Conservation (phyloP, 177 flowering plant species). For the Vitis hybrid region DNA sequence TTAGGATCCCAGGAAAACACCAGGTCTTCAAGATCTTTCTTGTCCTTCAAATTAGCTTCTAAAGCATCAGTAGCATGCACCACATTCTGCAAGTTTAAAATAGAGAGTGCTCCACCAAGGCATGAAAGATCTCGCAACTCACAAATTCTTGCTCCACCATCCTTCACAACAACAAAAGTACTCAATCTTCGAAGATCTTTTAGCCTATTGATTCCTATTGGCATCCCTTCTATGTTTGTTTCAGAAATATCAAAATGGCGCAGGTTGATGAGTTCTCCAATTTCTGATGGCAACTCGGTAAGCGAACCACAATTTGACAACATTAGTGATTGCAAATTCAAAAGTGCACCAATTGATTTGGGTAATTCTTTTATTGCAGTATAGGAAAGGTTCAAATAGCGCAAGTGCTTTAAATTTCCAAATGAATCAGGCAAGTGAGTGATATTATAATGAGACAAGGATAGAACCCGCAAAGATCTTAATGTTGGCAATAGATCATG, state of each 20-base stretch:
- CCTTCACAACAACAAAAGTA: not conserved
- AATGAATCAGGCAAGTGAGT: not conserved
- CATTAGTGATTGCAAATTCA: too few relatives aligned
- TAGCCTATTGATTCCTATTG: conserved; percentile 9
- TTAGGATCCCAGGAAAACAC: conserved; percentile 12
- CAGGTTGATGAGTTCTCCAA: conserved; percentile 12
- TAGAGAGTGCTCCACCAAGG: conserved; percentile 13
- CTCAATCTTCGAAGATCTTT: conserved; percentile 8
- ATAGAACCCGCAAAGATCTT: not conserved
- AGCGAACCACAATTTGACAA: not conserved
- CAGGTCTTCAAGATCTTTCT: conserved; percentile 12
- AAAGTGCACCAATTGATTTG: too few relatives aligned
- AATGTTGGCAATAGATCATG: too few relatives aligned
- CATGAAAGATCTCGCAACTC: conserved; percentile 12
- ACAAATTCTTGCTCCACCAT: conserved; percentile 6
- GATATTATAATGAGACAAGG: too few relatives aligned
- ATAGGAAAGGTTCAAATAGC: too few relatives aligned
- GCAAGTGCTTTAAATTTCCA: not conserved
- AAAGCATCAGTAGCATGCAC: conserved; percentile 16
- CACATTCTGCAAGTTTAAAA: conserved; percentile 22
- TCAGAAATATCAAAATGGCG: conserved; percentile 12
- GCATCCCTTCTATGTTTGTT: conserved; percentile 14
- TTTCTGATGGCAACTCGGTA: conserved; percentile 9
- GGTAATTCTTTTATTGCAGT: too few relatives aligned
- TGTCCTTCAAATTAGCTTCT: conserved; percentile 20